phyloP scores from a whole-genome alignment of 2,329 filamentous ascomycete genomes.

The Tolypocladium ophioglossoides region DNA sequence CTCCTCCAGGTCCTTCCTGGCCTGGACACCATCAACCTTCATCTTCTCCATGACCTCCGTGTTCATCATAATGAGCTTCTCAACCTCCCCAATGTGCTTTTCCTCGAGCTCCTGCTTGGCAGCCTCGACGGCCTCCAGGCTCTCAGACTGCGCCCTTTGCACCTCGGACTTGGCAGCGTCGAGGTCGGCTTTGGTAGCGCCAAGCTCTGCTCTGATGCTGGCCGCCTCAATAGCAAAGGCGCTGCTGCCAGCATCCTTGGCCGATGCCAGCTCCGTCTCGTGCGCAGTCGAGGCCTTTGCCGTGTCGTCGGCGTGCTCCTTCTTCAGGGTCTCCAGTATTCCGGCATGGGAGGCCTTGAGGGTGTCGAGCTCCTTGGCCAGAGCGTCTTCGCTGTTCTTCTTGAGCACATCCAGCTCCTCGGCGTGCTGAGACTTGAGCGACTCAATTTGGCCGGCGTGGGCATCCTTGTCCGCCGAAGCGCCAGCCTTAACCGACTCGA shows the following conservation, averaged over 20 bases:
- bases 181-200: slow-evolving; percentile 31
- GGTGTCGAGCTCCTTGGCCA: slow-evolving; percentile 29
- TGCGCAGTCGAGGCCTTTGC: slow-evolving; percentile 20
- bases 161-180: slow-evolving; percentile 32
- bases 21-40: slow-evolving; percentile 26
- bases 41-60: slow-evolving; percentile 29
- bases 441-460: slow-evolving; percentile 38
- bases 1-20: slow-evolving; percentile 33
- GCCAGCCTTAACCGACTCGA: slow-evolving; percentile 44
- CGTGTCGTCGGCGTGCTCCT: slow-evolving; percentile 27
- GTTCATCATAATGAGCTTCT: slow-evolving; percentile 33
- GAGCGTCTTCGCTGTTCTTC: slow-evolving; percentile 26
- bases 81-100: slow-evolving; percentile 35
- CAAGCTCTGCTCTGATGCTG: slow-evolving; percentile 18
- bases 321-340: slow-evolving; percentile 30
- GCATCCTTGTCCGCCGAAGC: slow-evolving; percentile 38
- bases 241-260: slow-evolving; percentile 18
- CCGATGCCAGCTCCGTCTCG: slow-evolving; percentile 17
- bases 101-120: slow-evolving; percentile 34
- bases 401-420: slow-evolving; percentile 35
- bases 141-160: slow-evolving; percentile 31
- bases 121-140: slow-evolving; percentile 33
- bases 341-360: slow-evolving; percentile 34
- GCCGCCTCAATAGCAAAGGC: slow-evolving; percentile 20
- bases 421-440: slow-evolving; percentile 44